These are phyloP conservation scores for Ceratocystis harringtonii DNA, from an alignment of 2,329 filamentous ascomycete species.

Conservation along the genomic window DNA sequence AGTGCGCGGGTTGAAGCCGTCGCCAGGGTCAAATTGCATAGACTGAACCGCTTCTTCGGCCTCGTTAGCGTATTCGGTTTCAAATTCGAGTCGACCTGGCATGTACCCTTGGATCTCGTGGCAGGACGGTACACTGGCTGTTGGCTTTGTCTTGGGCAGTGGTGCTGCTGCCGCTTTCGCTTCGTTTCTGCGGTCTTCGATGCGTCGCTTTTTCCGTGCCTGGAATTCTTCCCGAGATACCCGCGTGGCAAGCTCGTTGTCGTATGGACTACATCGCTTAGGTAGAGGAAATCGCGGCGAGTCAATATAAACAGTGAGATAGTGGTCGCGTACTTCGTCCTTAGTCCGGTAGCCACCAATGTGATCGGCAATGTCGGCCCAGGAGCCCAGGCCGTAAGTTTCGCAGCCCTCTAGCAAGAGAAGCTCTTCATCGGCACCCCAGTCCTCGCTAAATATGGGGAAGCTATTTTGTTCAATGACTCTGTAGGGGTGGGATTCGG, in stretches of 20 bases:
- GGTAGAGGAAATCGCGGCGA: constrained; percentile 76
- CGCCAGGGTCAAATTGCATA: constrained; percentile 95
- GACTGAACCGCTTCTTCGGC: constrained; percentile 95
- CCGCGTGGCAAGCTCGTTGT: constrained; percentile 61
- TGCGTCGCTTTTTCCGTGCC: constrained; percentile 76
- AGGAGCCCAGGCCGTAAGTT: constrained; percentile 89
- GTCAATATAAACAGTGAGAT: constrained; percentile 73
- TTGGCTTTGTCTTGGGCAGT: constrained; percentile 88
- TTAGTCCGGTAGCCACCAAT: constrained; percentile 91
- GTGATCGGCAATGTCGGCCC: constrained; percentile 95
- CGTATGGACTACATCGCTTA: constrained; percentile 66
- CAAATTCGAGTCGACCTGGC: constrained; percentile 92
- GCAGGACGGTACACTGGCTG: constrained; percentile 84
- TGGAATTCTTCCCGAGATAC: constrained; percentile 90
- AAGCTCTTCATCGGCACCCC: constrained; percentile 96
- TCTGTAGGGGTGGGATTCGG: constrained; percentile 70
- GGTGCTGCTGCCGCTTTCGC: constrained; percentile 71
- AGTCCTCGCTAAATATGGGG: constrained; percentile 85
- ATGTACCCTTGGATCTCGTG: constrained; percentile 98
- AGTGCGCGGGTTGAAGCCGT: constrained; percentile 72
- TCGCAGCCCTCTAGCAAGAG: constrained; percentile 85
- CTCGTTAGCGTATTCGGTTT: constrained; percentile 94
- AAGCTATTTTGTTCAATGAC: constrained; percentile 98
- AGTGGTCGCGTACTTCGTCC: constrained; percentile 91
- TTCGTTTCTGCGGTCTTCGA: constrained; percentile 79